Conservation (phyloP, 257 asterid species). For the Schizonepeta tenuifolia region DNA sequence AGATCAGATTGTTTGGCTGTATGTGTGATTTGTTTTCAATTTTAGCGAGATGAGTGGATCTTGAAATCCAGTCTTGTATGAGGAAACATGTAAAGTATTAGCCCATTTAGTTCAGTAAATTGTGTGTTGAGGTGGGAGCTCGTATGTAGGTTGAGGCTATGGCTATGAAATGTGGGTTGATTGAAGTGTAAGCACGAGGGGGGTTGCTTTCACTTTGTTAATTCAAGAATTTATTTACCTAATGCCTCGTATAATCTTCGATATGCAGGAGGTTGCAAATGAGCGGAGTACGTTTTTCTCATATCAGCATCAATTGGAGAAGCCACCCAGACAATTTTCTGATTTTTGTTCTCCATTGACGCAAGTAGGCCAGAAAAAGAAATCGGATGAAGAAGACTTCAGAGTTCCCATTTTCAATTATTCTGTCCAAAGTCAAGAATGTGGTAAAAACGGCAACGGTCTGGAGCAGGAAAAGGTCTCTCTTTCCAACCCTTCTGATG, state of each 20-base stretch:
- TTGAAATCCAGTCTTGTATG: not conserved
- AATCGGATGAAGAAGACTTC: constrained; percentile 64
- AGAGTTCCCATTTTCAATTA: constrained; percentile 65
- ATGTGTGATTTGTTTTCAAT: not conserved
- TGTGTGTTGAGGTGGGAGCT: constrained; percentile 1
- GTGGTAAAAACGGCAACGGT: constrained; percentile 28
- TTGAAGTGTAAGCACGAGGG: not conserved
- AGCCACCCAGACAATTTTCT: constrained; percentile 36
- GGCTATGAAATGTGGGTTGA: not conserved
- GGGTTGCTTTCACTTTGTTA: constrained; percentile 1
- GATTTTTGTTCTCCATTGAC: constrained; percentile 40
- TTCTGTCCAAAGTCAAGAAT: constrained; percentile 45
- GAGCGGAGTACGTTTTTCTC: constrained; percentile 47
- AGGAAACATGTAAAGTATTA: not conserved
- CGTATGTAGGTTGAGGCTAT: not conserved
- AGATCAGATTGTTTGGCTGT: not conserved
- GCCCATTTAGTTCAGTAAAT: not conserved
- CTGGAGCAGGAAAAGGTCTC: constrained; percentile 33
- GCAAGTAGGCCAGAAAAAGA: constrained; percentile 49
- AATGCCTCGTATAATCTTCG: constrained; percentile 15
- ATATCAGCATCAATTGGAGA: constrained; percentile 48
- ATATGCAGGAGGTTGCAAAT: constrained; percentile 55
- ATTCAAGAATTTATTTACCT: not conserved
- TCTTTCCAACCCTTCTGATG: constrained; percentile 38
- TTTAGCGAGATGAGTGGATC: not conserved